Evolutionary conservation across 2,329 filamentous ascomycete species (phyloP).

Genomic region (Zymoseptoria brevis): DNA sequence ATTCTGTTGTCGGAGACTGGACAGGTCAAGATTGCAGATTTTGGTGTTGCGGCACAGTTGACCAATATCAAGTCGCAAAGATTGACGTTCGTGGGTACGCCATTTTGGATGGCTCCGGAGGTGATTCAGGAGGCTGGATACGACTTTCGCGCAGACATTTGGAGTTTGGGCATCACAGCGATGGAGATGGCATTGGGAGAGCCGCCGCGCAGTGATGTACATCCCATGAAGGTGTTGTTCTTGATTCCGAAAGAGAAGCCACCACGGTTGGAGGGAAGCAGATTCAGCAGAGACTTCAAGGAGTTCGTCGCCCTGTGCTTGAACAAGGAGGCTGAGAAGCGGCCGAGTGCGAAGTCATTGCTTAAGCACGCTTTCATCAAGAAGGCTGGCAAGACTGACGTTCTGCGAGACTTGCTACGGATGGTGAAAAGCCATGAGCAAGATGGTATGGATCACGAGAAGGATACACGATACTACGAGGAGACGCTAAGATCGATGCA

Average conservation of each 20-base stretch:
- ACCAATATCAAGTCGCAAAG: conserved; percentile 96
- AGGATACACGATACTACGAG: conserved; percentile 75
- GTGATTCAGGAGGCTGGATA: conserved; percentile 81
- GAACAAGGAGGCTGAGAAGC: conserved; percentile 79
- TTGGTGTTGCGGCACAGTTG: conserved; percentile 91
- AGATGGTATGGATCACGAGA: conserved; percentile 17
- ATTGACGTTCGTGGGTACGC: conserved; percentile 95
- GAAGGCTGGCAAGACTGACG: conserved; percentile 78
- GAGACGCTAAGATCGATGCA: conserved; percentile 59
- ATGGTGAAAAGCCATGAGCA: conserved; percentile 77
- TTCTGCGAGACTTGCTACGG: conserved; percentile 76
- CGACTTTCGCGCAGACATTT: conserved; percentile 88
- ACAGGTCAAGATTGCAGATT: conserved; percentile 87
- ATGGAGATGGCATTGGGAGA: conserved; percentile 85
- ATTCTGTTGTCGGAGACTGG: conserved; percentile 88
- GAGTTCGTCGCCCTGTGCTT: conserved; percentile 88
- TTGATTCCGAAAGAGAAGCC: conserved; percentile 83
- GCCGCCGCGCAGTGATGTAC: conserved; percentile 75
- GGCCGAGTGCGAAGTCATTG: conserved; percentile 79
- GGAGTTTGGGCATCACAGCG: conserved; percentile 85
- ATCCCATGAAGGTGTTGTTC: conserved; percentile 91
- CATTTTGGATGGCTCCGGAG: conserved; percentile 95
- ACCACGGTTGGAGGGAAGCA: conserved; percentile 68
- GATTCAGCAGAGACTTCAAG: conserved; percentile 63
- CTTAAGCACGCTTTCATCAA: conserved; percentile 83